Base-by-base conservation (phyloP, 352 stramenopile species). In the Hyaloperonospora arabidopsidis region DNA sequence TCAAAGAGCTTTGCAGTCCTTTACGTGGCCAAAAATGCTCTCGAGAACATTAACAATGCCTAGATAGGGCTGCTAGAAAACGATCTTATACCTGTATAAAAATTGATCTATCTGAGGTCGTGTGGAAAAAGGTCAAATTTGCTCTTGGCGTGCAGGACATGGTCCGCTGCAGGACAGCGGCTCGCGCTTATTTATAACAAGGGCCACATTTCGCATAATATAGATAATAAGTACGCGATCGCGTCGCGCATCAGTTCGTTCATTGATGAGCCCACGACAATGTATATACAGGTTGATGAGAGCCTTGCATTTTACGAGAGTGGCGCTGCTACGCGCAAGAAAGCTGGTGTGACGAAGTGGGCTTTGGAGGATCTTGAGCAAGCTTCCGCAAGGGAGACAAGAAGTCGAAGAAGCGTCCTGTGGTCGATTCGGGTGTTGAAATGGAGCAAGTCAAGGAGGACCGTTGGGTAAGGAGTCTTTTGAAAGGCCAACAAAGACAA, bases 201-300 rank as follows among this genome's bases (percentile, higher is more conserved):
- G 76, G 97, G 97, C 49, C 84, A 96, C 54, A 99, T 99, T 73
- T 98, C 93, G 52, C 89, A 97, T 54, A 99, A 99, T 71, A 69
- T 99, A 54, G 97, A 97, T 44, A 99, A 99, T 84, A 99, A 99
- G 86, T 99, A 97, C 66, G 91, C 97, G 2, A 99, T 99, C 66
- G 97, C 97, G 2, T 98, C 95, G 34, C 87, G 97, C 59, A 99
- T 99, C 52, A 97, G 99, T 78, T 98, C 91, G 52, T 98, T 99
- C 74, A 93, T 96, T 51, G 96, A 99, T 58, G 71, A 97, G 63
- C 89, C 91, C 2, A 97, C 91, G 5, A 97, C 80, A 45, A 93
- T 93, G 68, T 99, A 98, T 71, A 94, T 98, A 61, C 97, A 99
- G 81, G 97, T 99, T 11, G 97, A 99, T 68, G 96, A 99, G 71